Evolutionary conservation across 2,329 filamentous ascomycete species (phyloP), one percentile per base, ranked within the genome.

Genomic region (Helminthosporium solani): DNA sequence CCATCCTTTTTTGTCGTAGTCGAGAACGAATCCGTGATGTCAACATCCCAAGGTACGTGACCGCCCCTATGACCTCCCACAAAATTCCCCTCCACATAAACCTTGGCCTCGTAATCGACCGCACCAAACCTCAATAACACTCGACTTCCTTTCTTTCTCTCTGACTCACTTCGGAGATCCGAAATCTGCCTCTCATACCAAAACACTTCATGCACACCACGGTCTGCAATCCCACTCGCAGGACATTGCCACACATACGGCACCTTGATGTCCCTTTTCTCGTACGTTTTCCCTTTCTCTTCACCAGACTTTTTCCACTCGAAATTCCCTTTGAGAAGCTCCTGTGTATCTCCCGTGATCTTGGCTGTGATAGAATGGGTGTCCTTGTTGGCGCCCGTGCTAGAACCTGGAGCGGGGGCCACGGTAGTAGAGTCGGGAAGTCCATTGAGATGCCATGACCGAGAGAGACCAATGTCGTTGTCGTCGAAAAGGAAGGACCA

Each of bases 401-500:
- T 9, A 31, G 28, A 12, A 7, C 53, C 54, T 25, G 53, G 46
- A 33, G 50, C 52, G n/a, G 57, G 43, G 41, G 53, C 57, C 15
- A 63, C 55, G 8, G 40, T 40, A 27, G 74, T 68, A 39, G 72
- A 66, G 8, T 67, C 57, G 1, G 80, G 80, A 2, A 84, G 66
- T 12, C 78, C 75, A 1, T 64, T 63, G 4, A 74, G 65, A 5
- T 83, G 78, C 83, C 83, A 87, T 33, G 66, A 58, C 20, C 76
- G 62, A 3, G 58, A 47, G 1, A 82, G 69, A 0, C 84, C 84
- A 35, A 75, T 61, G 57, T 87, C 82, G 40, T 77, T 71, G 57
- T 87, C 84, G 62, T 87, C 84, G 49, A 86, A 86, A 37, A 81
- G 64, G 57, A 87, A 83, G 46, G 77, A 73, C 84, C 84, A 87